Evolutionary conservation across 176 grass and related monocot genomes (phyloP), one percentile per base, ranked within the genome.

Genomic region (Avena sativa): DNA sequence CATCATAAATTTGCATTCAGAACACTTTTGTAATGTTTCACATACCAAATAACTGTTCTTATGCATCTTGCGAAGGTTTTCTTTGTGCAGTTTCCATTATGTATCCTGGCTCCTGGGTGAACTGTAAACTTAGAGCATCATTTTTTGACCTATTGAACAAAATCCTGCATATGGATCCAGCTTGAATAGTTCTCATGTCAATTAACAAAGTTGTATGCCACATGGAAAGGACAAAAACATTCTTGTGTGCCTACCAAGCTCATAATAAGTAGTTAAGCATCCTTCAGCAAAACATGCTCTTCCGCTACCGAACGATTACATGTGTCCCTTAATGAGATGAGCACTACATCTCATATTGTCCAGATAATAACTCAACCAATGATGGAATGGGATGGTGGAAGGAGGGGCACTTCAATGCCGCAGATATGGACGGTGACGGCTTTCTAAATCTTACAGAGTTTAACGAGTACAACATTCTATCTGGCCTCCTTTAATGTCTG

Each of bases 321-420:
- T 80, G 20, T n/a, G 69, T 44, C 32, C 28, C 76, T 78, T 78
- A 71, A 34, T 1, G 2, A 73, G 60, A 40, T 89, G 17, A 89
- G 50, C 81, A 65, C 49, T 82, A 83, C 81, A 10, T 47, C 56
- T 70, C 19, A 51, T 86, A 79, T 74, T 90, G 71, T 84, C 10
- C 85, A 99, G 94, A 94, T 75, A 81, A 93, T 85, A 96, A 94
- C 85, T 90, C 92, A 83, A 90, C 89, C 12, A 89, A 94, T 87
- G 87, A 99, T 79, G 89, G 79, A 25, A 85, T 90, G 80, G 94
- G 94, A 84, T 99, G 97, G 97, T 99, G 94, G 97, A 94, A 92
- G 81, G 90, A 94, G 48, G 89, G 91, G 11, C 97, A 99, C 73
- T 99, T 96, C 46, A 94, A 66, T 92, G 88, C 94, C 56, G 90